Evolutionary conservation across 345 rosid genomes (phyloP).

Genomic region (Eucalyptus shirleyi): DNA sequence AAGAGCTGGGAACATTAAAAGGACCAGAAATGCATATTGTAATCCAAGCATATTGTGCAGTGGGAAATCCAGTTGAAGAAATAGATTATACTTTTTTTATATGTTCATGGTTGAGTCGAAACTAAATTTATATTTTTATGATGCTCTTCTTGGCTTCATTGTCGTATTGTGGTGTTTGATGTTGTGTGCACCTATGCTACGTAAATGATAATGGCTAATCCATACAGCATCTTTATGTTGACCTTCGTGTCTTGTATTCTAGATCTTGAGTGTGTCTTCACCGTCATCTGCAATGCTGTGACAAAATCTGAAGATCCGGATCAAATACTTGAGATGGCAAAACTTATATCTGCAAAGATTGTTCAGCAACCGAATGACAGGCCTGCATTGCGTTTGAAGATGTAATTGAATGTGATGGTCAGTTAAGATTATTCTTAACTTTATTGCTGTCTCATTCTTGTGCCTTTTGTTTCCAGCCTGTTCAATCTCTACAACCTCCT

Average conservation of each 20-base stretch:
- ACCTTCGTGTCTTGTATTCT: not conserved
- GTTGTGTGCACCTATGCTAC: not conserved
- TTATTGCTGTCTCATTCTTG: not conserved
- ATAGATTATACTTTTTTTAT: not conserved
- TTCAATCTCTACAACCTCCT: slow-evolving; percentile 88
- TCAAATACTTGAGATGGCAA: slow-evolving; percentile 70
- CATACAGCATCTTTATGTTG: not conserved
- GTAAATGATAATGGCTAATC: not conserved
- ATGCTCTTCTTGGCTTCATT: not conserved
- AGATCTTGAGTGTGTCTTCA: slow-evolving; percentile 96
- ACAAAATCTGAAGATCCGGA: slow-evolving; percentile 42
- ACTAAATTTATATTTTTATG: not conserved
- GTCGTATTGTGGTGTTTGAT: not conserved
- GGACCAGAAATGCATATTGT: not conserved
- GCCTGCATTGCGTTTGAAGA: slow-evolving; percentile 79
- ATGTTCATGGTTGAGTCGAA: not conserved
- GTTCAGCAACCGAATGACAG: slow-evolving; percentile 78
- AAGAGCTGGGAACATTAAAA: not conserved
- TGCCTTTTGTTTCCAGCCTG: slow-evolving; percentile 43
- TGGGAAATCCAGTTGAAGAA: not conserved
- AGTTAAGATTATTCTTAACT: not conserved
- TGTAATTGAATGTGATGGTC: slow-evolving; percentile 27
- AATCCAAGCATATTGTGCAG: not conserved
- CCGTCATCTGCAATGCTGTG: slow-evolving; percentile 85
- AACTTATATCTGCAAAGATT: slow-evolving; percentile 61